A percentile compares a stretch with the other conserved stretches of the same genome.
These are phyloP conservation scores for Gnetum montanum DNA, from an alignment of 75 land plant genomes.

Conservation along the genomic window DNA sequence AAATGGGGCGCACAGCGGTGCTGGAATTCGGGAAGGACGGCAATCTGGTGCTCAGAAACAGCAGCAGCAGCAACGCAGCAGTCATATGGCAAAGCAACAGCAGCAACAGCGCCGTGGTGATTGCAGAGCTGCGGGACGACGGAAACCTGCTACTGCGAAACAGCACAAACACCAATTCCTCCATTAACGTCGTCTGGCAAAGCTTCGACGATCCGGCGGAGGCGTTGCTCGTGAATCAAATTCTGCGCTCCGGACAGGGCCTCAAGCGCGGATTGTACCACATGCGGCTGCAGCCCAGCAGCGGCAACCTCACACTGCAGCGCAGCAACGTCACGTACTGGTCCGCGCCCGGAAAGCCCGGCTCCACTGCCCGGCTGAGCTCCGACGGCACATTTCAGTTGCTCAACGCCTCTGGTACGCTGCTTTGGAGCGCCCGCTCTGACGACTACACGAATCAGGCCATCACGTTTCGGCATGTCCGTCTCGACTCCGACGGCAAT, in stretches of 20 bases:
- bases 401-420: neutral
- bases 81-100: slow-evolving; percentile 37
- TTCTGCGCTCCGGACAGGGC: slow-evolving; percentile 12
- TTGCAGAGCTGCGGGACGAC: slow-evolving; percentile 19
- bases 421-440: slow-evolving; percentile 8
- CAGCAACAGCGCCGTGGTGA: slow-evolving; percentile 8
- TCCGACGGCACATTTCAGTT: neutral
- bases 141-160: slow-evolving; percentile 31
- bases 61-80: slow-evolving; percentile 9
- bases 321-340: slow-evolving; percentile 22
- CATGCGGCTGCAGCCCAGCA: slow-evolving; percentile 9
- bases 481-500: slow-evolving; percentile 56
- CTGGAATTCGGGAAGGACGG: slow-evolving; percentile 19
- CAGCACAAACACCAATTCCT: no score
- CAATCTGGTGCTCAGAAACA: slow-evolving; percentile 21
- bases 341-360: neutral
- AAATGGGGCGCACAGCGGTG: slow-evolving; percentile 7
- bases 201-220: slow-evolving; percentile 42
- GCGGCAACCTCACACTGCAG: slow-evolving; percentile 24
- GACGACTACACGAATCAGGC: slow-evolving; percentile 34
- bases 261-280: slow-evolving; percentile 29
- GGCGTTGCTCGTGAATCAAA: slow-evolving; percentile 28
- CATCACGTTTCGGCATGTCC: slow-evolving; percentile 26
- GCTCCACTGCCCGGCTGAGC: neutral
- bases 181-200: slow-evolving; percentile 17